Percentiles rank a stretch among this genome's conserved stretches.
phyloP scores from a whole-genome alignment of 306 rosid genomes.

The Ochetophila trinervis region DNA sequence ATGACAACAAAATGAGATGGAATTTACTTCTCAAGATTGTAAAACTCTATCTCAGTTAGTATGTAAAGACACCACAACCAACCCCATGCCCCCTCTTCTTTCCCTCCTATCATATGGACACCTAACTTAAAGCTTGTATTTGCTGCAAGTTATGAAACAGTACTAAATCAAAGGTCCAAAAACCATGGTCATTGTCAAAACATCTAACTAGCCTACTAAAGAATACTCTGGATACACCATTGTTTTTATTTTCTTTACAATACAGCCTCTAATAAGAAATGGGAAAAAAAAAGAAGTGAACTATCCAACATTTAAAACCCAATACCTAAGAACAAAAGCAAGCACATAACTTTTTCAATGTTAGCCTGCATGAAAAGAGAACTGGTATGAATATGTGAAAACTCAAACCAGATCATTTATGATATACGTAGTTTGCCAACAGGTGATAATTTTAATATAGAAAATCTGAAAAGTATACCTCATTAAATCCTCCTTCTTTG shows the following conservation, averaged over 20 bases:
- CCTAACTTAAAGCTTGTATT: no score
- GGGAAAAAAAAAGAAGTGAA: background rate
- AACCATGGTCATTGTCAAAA: background rate
- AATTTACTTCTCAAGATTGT: no score
- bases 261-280: background rate
- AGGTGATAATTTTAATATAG: background rate
- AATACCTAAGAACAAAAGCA: background rate
- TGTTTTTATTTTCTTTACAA: slow-evolving; percentile 1
- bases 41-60: no score
- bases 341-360: background rate
- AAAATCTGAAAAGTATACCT: slow-evolving; percentile 36
- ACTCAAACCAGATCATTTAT: background rate
- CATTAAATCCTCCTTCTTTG: slow-evolving; percentile 53
- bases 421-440: background rate
- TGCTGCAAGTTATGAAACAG: background rate
- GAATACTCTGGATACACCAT: background rate
- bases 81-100: no score
- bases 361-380: background rate
- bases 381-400: background rate
- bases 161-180: background rate
- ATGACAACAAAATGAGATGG: no score
- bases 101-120: no score
- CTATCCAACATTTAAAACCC: background rate
- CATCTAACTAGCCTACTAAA: background rate
- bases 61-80: no score